Evolutionary conservation across 1,284 basidiomycete genomes (phyloP), one percentile per base, ranked within the genome.

Genomic region (Heterobasidion annosum): DNA sequence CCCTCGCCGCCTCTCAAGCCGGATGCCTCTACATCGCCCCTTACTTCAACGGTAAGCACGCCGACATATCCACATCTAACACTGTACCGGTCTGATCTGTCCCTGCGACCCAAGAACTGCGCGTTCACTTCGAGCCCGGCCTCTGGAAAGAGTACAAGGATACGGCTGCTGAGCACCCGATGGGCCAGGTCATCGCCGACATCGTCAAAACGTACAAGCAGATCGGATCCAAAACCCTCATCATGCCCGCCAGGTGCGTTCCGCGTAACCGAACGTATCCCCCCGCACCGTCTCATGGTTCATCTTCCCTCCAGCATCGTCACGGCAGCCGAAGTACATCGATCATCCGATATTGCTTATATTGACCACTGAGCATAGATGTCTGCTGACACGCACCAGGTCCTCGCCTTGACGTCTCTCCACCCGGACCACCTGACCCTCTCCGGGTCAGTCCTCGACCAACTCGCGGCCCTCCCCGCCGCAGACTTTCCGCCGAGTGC

Each of bases 231-330:
- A 70, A 69, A 57, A 79, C 76, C 3, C 63, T 73, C 16, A 72
- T 78, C 19, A 76, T 78, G 73, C 75, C 76, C 33, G 77, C 77
- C n/a, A 77, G 76, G 76, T 74, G n/a, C 51, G 8, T 50, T 46
- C 34, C 48, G 12, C 9, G 8, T 50, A 34, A 19, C n/a, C 8
- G 8, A 13, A 15, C 50, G 35, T 44, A n/a, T 16, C 56, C 33
- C 40, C 25, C 7, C 34, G 47, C n/a, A 42, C 45, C 32, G 13
- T 50, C 15, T 34, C 3, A 25, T 25, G 25, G 4, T 3, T 3
- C 19, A 12, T 34, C 34, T 55, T 19, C 51, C 9, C 19, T 25
- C 2, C 51, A 76, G 75, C 56, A 73, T 77, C 48, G 72, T 77
- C 8, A 74, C 73, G 2, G 62, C 68, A 1, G 64, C 68, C 32